A percentile compares a stretch with the other conserved stretches of the same genome.
These are phyloP conservation scores for Casuarina glauca DNA, from an alignment of 306 rosid species.

Conservation along the genomic window DNA sequence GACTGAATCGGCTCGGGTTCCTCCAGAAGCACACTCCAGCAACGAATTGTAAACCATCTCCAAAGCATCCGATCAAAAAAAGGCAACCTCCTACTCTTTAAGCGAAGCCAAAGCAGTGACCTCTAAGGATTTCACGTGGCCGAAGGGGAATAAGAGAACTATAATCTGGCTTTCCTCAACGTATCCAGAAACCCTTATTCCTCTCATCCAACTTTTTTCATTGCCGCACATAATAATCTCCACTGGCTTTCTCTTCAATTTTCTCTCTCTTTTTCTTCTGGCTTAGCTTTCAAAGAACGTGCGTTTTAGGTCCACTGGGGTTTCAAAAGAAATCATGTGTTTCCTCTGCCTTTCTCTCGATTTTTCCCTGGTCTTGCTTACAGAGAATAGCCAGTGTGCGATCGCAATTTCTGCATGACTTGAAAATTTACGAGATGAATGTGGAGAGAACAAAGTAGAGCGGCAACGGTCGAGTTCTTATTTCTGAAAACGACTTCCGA, in stretches of 20 bases:
- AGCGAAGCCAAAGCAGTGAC: constrained; percentile 16
- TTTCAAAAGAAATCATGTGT: no score
- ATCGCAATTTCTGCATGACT: no score
- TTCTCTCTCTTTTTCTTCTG: neutral
- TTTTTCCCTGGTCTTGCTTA: no score
- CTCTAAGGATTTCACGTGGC: constrained; percentile 29
- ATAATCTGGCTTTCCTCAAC: neutral
- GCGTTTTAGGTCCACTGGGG: no score
- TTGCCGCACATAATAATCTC: neutral
- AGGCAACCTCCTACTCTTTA: constrained; percentile 24
- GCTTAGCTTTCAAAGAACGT: no score
- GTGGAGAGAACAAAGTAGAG: no score
- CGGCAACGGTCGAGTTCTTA: no score
- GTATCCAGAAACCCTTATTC: constrained; percentile 22
- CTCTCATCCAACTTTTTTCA: neutral
- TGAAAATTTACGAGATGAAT: no score
- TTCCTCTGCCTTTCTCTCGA: no score
- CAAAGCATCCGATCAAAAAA: constrained; percentile 10
- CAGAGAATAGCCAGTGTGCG: no score
- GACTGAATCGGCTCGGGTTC: constrained; percentile 18
- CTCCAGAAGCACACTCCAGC: constrained; percentile 28
- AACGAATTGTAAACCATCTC: constrained; percentile 26
- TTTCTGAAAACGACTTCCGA: no score
- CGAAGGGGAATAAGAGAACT: constrained; percentile 10
- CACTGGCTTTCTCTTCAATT: neutral